Evolutionary conservation across 2,329 filamentous ascomycete species (phyloP).

Genomic region (Trichoderma gracile): DNA sequence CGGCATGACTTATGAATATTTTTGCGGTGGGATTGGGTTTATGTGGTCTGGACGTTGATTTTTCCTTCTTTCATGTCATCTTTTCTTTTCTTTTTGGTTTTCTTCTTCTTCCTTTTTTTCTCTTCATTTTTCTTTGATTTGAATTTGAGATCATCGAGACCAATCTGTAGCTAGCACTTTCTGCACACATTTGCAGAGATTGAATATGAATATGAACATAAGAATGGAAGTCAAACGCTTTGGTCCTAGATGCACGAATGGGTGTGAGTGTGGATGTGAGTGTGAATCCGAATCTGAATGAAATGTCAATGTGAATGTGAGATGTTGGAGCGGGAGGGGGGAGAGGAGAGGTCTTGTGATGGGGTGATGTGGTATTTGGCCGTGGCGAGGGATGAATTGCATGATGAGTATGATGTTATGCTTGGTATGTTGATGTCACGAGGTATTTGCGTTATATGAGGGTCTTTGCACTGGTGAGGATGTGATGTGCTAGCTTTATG

Average conservation of each 20-base stretch:
- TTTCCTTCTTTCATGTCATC: background rate
- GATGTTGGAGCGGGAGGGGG: background rate
- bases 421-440: too few species aligned
- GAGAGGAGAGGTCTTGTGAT: background rate
- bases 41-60: background rate
- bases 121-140: background rate
- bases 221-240: slow-evolving; percentile 11
- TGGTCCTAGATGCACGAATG: background rate
- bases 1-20: slow-evolving; percentile 16
- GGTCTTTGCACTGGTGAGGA: too few species aligned
- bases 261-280: background rate
- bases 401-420: too few species aligned
- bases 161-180: slow-evolving; percentile 11
- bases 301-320: background rate
- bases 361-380: background rate
- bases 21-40: background rate
- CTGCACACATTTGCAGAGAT: slow-evolving; percentile 20
- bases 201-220: slow-evolving; percentile 23
- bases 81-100: background rate
- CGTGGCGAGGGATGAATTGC: too few species aligned
- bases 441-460: too few species aligned
- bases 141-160: slow-evolving; percentile 13
- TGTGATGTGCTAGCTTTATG: too few species aligned
- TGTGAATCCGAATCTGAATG: background rate
- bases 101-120: background rate